Evolutionary conservation across 2,329 filamentous ascomycete species (phyloP).

Genomic region (Fusarium pilosicola): DNA sequence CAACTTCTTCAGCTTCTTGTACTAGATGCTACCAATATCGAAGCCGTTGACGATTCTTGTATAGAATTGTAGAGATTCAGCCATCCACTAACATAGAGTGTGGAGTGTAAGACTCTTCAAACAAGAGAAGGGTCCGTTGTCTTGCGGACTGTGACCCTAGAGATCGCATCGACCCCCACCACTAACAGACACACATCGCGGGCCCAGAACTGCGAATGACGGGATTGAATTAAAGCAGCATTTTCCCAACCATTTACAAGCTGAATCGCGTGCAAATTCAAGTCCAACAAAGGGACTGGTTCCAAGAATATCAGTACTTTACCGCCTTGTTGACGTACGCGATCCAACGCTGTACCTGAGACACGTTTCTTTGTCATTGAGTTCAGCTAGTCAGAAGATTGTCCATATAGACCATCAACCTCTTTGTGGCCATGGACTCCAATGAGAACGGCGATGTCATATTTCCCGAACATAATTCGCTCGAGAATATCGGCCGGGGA

Average conservation of each 20-base stretch:
- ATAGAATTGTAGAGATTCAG: not conserved
- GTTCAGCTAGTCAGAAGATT: not conserved
- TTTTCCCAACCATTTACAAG: not conserved
- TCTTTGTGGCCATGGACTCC: not conserved
- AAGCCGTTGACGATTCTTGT: not conserved
- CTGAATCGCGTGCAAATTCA: not conserved
- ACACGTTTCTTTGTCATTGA: slow-evolving; percentile 3
- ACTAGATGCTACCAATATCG: not conserved
- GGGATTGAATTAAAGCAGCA: not conserved
- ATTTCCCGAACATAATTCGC: not conserved
- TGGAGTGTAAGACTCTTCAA: slow-evolving; percentile 13
- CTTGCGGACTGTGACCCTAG: slow-evolving; percentile 11
- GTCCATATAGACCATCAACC: not conserved
- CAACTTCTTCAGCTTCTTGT: not conserved
- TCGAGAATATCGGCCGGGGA: not conserved
- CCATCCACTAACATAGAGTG: slow-evolving; percentile 2
- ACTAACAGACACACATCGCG: slow-evolving; percentile 7
- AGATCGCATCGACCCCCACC: slow-evolving; percentile 20
- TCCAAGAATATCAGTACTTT: not conserved
- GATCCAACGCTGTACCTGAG: not conserved
- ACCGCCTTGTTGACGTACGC: not conserved
- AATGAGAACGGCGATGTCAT: slow-evolving; percentile 3
- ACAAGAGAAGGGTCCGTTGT: not conserved
- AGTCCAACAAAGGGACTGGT: not conserved
- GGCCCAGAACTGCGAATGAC: slow-evolving; percentile 2